Base-by-base conservation (phyloP, 2,329 filamentous ascomycete genomes). In the Tolypocladium ophioglossoides region DNA sequence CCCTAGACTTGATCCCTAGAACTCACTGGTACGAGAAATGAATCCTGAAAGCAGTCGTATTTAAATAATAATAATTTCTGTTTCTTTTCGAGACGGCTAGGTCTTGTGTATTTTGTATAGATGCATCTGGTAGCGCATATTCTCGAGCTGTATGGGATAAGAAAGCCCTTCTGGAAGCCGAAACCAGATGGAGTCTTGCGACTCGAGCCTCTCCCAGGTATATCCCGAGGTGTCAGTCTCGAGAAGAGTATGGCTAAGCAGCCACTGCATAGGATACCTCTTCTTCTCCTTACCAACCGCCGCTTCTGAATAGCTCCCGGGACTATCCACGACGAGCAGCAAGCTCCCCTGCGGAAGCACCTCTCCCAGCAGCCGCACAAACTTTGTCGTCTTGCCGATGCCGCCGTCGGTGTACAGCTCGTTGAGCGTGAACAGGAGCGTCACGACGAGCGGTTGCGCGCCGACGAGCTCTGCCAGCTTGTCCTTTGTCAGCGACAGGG, bases 91-190 rank as follows among this genome's bases (percentile, higher is more conserved):
- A 47, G 24, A 32, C 27, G 9, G 18, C 24, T 50, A 50, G 18
- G 52, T 39, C 53, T 61, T 67, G 57, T 60, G 58, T 51, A 69
- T 56, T 46, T 73, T 72, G 60, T 96, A 97, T 18, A 96, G 66
- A 73, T 96, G 91, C 62, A 96, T 77, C 70, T 97, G 92, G 70
- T 92, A 96, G 49, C 91, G 83, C 91, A 96, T 96, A 66, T 96
- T 89, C 73, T 97, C 92, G 65, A 97, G 72, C 52, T 84, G 79
- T 62, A 96, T 90, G 9, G 91, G 87, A 71, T 96, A 97, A 41
- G 77, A 75, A 59, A 96, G 70, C 18, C 69, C 73, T 1, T 81
- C 77, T 14, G 79, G 75, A 38, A 96, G 71, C 46, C 92, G 81
- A 71, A 92, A 96, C 92, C 92, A 97, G 53, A 82, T 73, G 3